Conservation (phyloP, 2,329 filamentous ascomycete genomes). For the Curvularia verruculosa region DNA sequence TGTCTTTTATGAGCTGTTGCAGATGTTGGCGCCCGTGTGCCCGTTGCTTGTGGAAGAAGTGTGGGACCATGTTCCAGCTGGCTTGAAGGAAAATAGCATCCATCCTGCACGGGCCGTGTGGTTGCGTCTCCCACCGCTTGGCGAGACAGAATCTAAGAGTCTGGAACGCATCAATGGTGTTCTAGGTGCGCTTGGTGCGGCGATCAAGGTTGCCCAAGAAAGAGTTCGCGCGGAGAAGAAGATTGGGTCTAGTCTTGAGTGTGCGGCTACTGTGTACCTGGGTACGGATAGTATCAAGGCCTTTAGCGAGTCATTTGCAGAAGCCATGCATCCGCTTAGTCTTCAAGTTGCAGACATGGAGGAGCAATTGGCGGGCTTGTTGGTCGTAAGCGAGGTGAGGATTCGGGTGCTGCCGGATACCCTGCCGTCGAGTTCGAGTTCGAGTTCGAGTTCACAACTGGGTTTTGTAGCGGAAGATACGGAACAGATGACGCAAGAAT, state of each 20-base stretch:
- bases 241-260: constrained; percentile 82
- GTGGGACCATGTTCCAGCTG: constrained; percentile 75
- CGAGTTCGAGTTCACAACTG: background rate
- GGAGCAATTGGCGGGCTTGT: constrained; percentile 47
- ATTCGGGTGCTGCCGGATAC: constrained; percentile 4
- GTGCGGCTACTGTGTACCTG: constrained; percentile 61
- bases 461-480: constrained; percentile 4
- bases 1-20: constrained; percentile 74
- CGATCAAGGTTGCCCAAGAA: constrained; percentile 79
- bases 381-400: constrained; percentile 52
- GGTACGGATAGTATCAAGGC: background rate
- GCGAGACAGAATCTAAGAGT: constrained; percentile 18
- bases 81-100: constrained; percentile 56
- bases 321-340: constrained; percentile 9
- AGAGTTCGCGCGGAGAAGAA: constrained; percentile 71
- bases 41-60: constrained; percentile 87
- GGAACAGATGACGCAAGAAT: constrained; percentile 13
- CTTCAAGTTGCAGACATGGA: constrained; percentile 1
- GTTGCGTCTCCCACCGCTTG: constrained; percentile 25
- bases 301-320: constrained; percentile 1
- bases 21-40: constrained; percentile 80
- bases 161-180: constrained; percentile 38
- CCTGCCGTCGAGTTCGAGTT: background rate
- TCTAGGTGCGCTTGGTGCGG: constrained; percentile 61
- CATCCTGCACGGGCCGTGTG: constrained; percentile 38